These are phyloP conservation scores for Pythium sukuiense DNA, from an alignment of 352 stramenopile genomes.

Conservation along the genomic window DNA sequence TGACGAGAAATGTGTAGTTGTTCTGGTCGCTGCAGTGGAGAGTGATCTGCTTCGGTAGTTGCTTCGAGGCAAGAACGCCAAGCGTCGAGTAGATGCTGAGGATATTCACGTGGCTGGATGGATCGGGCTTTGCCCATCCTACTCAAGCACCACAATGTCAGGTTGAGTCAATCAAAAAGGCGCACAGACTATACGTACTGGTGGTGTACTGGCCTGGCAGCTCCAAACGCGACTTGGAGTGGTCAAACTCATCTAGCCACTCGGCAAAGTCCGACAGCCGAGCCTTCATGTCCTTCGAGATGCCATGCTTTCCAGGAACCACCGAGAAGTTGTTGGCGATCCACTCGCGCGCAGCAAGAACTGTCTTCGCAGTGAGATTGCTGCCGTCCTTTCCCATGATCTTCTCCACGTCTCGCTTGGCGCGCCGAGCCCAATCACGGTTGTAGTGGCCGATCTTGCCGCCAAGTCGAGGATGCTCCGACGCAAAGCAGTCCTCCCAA, in stretches of 20 bases:
- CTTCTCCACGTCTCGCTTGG: slow-evolving; percentile 55
- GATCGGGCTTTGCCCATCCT: slow-evolving; percentile 78
- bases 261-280: slow-evolving; percentile 82
- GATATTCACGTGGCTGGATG: slow-evolving; percentile 59
- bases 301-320: slow-evolving; percentile 63
- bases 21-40: slow-evolving; percentile 82
- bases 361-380: slow-evolving; percentile 53
- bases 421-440: slow-evolving; percentile 48
- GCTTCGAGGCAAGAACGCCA: slow-evolving; percentile 81
- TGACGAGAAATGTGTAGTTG: slow-evolving; percentile 87
- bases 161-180: not conserved
- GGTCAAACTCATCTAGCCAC: slow-evolving; percentile 85
- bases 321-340: slow-evolving; percentile 72
- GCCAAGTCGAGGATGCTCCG: slow-evolving; percentile 49
- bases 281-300: slow-evolving; percentile 81
- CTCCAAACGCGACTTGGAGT: slow-evolving; percentile 62
- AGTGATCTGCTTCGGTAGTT: slow-evolving; percentile 80
- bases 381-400: slow-evolving; percentile 66
- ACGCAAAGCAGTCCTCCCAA: slow-evolving; percentile 67
- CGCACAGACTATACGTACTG: slow-evolving; percentile 33
- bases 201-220: slow-evolving; percentile 80
- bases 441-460: slow-evolving; percentile 77
- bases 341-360: slow-evolving; percentile 64
- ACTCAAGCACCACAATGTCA: slow-evolving; percentile 3
- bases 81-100: slow-evolving; percentile 77